Conservation (phyloP, 2,329 filamentous ascomycete genomes). For the Colletotrichum horii region DNA sequence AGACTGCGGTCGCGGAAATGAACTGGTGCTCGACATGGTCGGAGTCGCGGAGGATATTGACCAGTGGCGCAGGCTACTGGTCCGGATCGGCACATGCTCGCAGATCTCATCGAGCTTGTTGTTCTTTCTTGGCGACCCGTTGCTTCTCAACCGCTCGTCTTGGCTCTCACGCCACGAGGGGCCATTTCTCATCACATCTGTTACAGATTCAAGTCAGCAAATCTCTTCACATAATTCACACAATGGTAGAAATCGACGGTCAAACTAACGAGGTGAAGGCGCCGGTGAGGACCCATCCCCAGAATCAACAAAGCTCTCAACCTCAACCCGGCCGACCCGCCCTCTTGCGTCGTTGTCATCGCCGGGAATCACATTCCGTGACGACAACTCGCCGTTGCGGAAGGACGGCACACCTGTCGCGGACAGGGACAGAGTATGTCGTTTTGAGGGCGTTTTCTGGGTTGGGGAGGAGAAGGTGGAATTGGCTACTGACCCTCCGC, state of each 20-base stretch:
- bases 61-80: slow-evolving; percentile 42
- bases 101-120: slow-evolving; percentile 36
- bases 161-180: slow-evolving; percentile 10
- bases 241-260: slow-evolving; percentile 10
- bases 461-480: slow-evolving; percentile 19
- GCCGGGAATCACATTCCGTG: neutral
- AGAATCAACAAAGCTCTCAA: slow-evolving; percentile 18
- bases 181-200: slow-evolving; percentile 21
- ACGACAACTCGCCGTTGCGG: neutral
- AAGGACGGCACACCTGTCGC: neutral
- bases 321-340: slow-evolving; percentile 19
- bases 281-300: slow-evolving; percentile 13
- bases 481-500: slow-evolving; percentile 21
- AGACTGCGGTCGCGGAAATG: slow-evolving; percentile 44
- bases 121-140: slow-evolving; percentile 27
- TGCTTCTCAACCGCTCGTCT: slow-evolving; percentile 26
- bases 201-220: neutral
- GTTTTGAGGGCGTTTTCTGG: slow-evolving; percentile 13
- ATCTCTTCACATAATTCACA: rapidly evolving
- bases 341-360: neutral
- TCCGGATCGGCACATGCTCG: slow-evolving; percentile 39
- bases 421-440: slow-evolving; percentile 1
- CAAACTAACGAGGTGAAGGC: slow-evolving; percentile 31
- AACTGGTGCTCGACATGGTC: slow-evolving; percentile 43
- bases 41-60: slow-evolving; percentile 48